phyloP scores from a whole-genome alignment of 306 rosid species.

The Lithocarpus polystachyus region DNA sequence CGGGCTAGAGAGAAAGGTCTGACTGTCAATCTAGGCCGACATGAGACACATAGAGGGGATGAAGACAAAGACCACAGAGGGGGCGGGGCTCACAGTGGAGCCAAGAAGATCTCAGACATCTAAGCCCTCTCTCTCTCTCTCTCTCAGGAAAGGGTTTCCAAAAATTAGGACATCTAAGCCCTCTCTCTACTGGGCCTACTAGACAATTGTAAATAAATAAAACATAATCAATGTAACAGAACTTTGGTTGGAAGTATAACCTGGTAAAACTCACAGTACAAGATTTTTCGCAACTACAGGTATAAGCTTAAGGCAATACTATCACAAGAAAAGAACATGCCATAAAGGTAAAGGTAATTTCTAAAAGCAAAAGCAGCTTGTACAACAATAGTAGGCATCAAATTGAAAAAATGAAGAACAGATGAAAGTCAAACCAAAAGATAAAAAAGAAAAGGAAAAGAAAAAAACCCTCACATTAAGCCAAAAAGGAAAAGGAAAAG shows the following conservation, averaged over 20 bases:
- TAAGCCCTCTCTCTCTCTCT: no score
- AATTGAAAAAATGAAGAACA: background rate
- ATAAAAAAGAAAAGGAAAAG: slow-evolving; percentile 1
- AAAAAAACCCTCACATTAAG: no score
- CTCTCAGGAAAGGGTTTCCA: no score
- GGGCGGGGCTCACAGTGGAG: no score
- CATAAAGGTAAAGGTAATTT: background rate
- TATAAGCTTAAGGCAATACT: background rate
- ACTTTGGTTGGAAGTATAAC: background rate
- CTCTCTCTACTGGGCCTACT: background rate
- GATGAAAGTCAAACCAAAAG: slow-evolving; percentile 6
- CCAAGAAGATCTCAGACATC: no score
- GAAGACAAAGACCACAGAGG: no score
- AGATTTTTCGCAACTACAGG: background rate
- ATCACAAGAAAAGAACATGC: background rate
- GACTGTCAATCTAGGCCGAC: no score
- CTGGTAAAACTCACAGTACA: background rate
- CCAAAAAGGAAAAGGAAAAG: background rate
- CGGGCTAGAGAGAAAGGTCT: no score
- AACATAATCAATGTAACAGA: background rate
- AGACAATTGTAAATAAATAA: background rate
- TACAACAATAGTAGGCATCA: background rate
- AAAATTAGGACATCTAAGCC: no score
- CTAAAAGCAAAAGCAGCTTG: background rate
- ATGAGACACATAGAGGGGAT: no score